These are phyloP conservation scores for Candida endomychidarum DNA, from an alignment of 805 yeast species.

Conservation along the genomic window DNA sequence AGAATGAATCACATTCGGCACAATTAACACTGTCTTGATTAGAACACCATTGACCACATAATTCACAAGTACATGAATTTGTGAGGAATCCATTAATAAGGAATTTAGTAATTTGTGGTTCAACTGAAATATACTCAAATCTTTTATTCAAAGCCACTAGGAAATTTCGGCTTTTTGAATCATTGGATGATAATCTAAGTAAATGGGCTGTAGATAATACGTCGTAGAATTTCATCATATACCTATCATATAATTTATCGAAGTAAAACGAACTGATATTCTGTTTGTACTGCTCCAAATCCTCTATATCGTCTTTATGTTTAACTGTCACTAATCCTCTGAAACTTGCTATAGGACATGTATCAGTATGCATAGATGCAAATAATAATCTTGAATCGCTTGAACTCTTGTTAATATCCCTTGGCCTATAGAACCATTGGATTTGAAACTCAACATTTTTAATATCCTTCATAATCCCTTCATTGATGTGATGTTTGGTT, in stretches of 20 bases:
- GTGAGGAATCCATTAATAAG: slow-evolving; percentile 61
- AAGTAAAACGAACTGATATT: slow-evolving; percentile 85
- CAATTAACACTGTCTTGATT: slow-evolving; percentile 70
- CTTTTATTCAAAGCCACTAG: slow-evolving; percentile 62
- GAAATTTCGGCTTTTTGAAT: slow-evolving; percentile 59
- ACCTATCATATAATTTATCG: slow-evolving; percentile 80
- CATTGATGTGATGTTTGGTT: slow-evolving; percentile 12
- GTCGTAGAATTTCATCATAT: slow-evolving; percentile 80
- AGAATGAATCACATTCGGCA: slow-evolving; percentile 67
- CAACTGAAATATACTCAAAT: slow-evolving; percentile 74
- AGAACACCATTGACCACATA: slow-evolving; percentile 84
- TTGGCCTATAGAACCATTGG: slow-evolving; percentile 89
- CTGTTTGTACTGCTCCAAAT: slow-evolving; percentile 50
- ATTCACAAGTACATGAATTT: slow-evolving; percentile 55
- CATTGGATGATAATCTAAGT: slow-evolving; percentile 26
- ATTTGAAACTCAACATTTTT: slow-evolving; percentile 61
- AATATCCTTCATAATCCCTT: slow-evolving; percentile 32
- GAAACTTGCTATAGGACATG: slow-evolving; percentile 71
- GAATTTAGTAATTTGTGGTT: slow-evolving; percentile 62
- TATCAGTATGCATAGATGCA: slow-evolving; percentile 84
- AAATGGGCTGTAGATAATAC: slow-evolving; percentile 62
- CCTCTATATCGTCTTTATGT: slow-evolving; percentile 65
- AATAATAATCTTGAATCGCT: slow-evolving; percentile 73
- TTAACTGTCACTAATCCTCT: slow-evolving; percentile 74
- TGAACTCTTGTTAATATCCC: slow-evolving; percentile 71